A percentile compares a stretch with the other conserved stretches of the same genome.
Conservation (phyloP, 768 basidiomycete genomes). For the Cystobasidium tubakii region DNA sequence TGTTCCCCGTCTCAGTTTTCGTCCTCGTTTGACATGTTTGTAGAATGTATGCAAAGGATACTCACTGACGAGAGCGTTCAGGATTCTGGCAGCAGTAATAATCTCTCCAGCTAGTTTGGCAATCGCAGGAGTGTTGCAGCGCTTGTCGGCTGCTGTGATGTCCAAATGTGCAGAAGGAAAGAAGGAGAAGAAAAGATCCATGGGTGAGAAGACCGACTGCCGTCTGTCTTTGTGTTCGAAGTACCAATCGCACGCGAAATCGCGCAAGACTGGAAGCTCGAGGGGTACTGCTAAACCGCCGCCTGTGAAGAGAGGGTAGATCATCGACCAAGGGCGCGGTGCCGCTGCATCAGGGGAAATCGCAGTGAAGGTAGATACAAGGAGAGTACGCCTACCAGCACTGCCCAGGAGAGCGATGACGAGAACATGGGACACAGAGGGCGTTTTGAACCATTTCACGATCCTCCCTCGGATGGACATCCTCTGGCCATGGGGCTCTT, state of each 20-base stretch:
- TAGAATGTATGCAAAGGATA: background rate
- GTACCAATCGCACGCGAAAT: constrained; percentile 31
- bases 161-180: background rate
- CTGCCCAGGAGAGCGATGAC: constrained; percentile 27
- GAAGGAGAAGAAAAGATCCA: background rate
- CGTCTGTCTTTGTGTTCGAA: background rate
- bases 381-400: background rate
- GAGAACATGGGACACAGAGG: constrained; percentile 23
- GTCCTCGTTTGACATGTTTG: background rate
- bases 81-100: constrained; percentile 12
- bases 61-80: constrained; percentile 31
- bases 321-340: background rate
- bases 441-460: constrained; percentile 13
- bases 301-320: background rate
- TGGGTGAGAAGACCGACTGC: background rate
- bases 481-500: background rate
- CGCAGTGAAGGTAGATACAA: background rate
- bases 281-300: constrained; percentile 26
- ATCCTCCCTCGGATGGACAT: background rate
- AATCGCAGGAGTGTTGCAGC: constrained; percentile 25
- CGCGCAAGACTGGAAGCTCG: constrained; percentile 29
- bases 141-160: background rate
- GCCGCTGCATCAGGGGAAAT: background rate
- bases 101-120: constrained; percentile 33
- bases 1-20: background rate